Conservation (phyloP, 2,329 filamentous ascomycete species). For the Trichoderma koningiopsis region DNA sequence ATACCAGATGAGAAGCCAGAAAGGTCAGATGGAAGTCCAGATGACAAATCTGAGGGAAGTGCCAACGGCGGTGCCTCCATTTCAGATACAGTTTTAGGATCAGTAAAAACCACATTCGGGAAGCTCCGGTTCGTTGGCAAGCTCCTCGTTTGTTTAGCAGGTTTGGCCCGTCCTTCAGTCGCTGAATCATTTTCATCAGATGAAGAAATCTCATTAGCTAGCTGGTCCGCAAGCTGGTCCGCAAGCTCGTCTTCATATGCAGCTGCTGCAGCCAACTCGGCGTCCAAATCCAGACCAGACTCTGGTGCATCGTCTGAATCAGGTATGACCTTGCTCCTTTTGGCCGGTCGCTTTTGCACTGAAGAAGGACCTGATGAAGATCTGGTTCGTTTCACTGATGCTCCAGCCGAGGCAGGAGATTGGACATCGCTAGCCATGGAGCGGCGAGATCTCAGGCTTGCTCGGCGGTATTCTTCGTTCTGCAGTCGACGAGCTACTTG, state of each 20-base stretch:
- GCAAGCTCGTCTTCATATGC: slow-evolving; percentile 27
- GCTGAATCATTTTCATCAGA: not conserved
- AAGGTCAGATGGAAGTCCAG: slow-evolving; percentile 2
- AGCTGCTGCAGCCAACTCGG: slow-evolving; percentile 36
- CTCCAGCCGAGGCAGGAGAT: slow-evolving; percentile 21
- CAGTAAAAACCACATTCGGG: not conserved
- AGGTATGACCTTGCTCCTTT: slow-evolving; percentile 36
- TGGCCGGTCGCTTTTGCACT: slow-evolving; percentile 33
- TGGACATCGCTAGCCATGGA: not conserved
- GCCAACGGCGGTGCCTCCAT: not conserved
- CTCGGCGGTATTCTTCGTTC: slow-evolving; percentile 35
- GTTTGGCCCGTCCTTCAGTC: slow-evolving; percentile 14
- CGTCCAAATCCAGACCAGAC: slow-evolving; percentile 38
- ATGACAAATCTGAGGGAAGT: slow-evolving; percentile 4
- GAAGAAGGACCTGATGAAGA: slow-evolving; percentile 29
- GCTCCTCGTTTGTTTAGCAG: not conserved
- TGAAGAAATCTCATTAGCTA: slow-evolving; percentile 27
- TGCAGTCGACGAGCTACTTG: slow-evolving; percentile 41
- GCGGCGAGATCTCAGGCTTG: slow-evolving; percentile 17
- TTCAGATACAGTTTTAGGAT: not conserved
- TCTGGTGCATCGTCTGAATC: slow-evolving; percentile 35
- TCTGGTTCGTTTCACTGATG: slow-evolving; percentile 33
- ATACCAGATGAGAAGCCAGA: slow-evolving; percentile 6
- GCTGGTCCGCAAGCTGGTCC: not conserved
- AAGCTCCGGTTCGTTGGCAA: not conserved